phyloP scores from a whole-genome alignment of 2,329 filamentous ascomycete species.

The Aspergillus texensis region DNA sequence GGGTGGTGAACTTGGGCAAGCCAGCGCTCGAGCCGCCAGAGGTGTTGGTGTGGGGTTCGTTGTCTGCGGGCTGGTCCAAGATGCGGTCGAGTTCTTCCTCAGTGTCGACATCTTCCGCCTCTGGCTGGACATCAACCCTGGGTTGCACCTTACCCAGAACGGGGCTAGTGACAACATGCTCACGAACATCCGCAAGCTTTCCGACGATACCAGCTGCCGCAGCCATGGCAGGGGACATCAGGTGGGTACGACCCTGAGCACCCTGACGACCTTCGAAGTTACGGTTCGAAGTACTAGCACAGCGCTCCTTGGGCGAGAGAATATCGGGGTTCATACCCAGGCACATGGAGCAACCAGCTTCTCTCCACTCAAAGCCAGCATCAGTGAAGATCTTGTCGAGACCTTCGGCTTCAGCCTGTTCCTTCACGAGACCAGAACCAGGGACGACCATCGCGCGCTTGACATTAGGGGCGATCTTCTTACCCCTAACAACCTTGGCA shows the following conservation, averaged over 20 bases:
- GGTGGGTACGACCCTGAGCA: conserved; percentile 84
- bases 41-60: conserved; percentile 65
- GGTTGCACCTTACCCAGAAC: conserved; percentile 56
- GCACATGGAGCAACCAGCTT: conserved; percentile 98
- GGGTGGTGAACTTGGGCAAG: conserved; percentile 78
- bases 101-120: conserved; percentile 60
- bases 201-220: conserved; percentile 87
- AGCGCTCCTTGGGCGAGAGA: conserved; percentile 85
- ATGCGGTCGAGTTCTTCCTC: conserved; percentile 67
- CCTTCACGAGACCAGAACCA: conserved; percentile 91
- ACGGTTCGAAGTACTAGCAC: conserved; percentile 92
- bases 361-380: conserved; percentile 96
- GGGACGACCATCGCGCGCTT: conserved; percentile 96
- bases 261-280: conserved; percentile 98
- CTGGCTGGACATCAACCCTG: conserved; percentile 62
- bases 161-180: conserved; percentile 60
- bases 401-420: conserved; percentile 86
- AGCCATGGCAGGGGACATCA: conserved; percentile 97
- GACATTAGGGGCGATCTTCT: conserved; percentile 82
- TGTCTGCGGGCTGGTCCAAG: conserved; percentile 65
- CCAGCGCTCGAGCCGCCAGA: conserved; percentile 57
- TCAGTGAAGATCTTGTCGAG: conserved; percentile 90
- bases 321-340: conserved; percentile 99
- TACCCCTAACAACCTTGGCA: conserved; percentile 81
- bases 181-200: conserved; percentile 88